Evolutionary conservation across 2,329 filamentous ascomycete genomes (phyloP).

Genomic region (Aspergillus niger): DNA sequence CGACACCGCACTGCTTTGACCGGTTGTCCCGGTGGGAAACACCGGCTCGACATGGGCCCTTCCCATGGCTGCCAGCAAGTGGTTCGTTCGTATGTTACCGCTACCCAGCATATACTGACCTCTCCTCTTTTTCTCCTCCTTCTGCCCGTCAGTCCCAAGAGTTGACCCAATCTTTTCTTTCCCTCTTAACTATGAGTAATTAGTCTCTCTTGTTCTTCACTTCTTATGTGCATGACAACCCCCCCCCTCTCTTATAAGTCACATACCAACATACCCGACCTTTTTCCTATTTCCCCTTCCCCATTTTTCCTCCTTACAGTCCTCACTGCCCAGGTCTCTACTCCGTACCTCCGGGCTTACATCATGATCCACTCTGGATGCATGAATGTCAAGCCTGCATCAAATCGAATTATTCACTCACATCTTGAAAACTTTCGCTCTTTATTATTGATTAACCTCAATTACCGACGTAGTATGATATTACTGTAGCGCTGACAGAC

Average conservation of each 20-base stretch:
- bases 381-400: background rate
- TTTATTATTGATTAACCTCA: background rate
- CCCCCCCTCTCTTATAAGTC: too few species aligned
- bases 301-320: background rate
- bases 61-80: background rate
- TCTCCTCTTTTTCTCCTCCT: background rate
- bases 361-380: conserved; percentile 1
- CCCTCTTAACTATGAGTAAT: too few species aligned
- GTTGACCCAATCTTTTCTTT: too few species aligned
- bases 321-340: background rate
- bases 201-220: too few species aligned
- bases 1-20: conserved; percentile 4
- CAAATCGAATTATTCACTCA: background rate
- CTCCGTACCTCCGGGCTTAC: background rate
- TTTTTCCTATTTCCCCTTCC: background rate
- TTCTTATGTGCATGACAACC: too few species aligned
- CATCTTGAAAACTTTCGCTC: background rate
- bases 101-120: background rate
- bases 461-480: background rate
- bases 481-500: background rate
- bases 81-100: background rate
- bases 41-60: background rate
- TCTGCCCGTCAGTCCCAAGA: background rate
- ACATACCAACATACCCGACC: background rate
- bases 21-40: conserved; percentile 10